These are phyloP conservation scores for Triadica sebifera DNA, from an alignment of 345 rosid genomes.

Conservation along the genomic window DNA sequence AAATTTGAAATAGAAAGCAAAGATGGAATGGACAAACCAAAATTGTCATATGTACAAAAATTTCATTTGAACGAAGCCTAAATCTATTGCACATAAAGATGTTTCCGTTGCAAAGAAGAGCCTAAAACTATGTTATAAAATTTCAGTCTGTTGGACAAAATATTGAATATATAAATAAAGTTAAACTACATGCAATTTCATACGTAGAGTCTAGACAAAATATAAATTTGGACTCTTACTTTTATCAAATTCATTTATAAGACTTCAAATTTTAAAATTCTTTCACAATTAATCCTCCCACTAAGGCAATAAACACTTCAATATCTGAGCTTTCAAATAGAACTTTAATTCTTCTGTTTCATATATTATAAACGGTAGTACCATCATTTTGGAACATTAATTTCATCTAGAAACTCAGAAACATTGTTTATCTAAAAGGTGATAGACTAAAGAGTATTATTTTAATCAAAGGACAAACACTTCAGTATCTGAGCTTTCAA, in stretches of 20 bases:
- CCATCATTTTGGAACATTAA: not conserved
- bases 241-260: not conserved
- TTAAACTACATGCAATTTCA: not conserved
- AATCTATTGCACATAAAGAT: not conserved
- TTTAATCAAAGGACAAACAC: not conserved
- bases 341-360: not conserved
- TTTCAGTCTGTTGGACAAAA: not conserved
- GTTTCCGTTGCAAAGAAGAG: not conserved
- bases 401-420: not conserved
- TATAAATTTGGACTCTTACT: not conserved
- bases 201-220: not conserved
- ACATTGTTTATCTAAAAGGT: not conserved
- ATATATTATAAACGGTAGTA: not conserved
- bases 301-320: not conserved
- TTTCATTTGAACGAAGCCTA: not conserved
- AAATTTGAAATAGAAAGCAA: not conserved
- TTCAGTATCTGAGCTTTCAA: too few species aligned
- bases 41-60: too few species aligned
- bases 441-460: not conserved
- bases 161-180: not conserved
- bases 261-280: not conserved
- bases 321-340: not conserved
- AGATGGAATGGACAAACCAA: constrained; percentile 8
- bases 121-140: not conserved
- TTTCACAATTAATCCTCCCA: not conserved